Evolutionary conservation across 2,329 filamentous ascomycete species (phyloP).

Genomic region (Tolypocladium guangdongense): DNA sequence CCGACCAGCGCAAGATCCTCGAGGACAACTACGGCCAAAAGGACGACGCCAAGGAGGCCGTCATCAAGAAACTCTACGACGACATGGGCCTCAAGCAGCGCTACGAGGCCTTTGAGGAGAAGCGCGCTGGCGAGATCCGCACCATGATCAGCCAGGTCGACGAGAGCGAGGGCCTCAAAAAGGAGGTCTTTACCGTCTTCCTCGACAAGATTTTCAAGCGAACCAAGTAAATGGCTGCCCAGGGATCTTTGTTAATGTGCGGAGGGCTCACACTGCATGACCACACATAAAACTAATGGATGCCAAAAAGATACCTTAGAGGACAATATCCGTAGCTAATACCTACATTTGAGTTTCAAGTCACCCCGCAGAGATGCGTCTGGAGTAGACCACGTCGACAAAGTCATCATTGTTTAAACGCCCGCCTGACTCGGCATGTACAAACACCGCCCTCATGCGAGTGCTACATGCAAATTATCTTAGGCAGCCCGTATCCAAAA

Average conservation of each 20-base stretch:
- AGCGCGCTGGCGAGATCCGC: constrained; percentile 66
- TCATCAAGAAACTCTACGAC: constrained; percentile 79
- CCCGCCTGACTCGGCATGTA: background rate
- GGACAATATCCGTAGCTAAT: background rate
- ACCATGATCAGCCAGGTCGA: constrained; percentile 69
- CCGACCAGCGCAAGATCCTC: constrained; percentile 78
- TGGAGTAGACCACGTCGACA: background rate
- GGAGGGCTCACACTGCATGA: background rate
- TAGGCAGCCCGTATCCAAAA: background rate
- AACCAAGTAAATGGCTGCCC: constrained; percentile 57
- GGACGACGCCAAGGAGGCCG: constrained; percentile 69
- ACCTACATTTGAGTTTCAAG: background rate
- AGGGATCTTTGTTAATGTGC: background rate
- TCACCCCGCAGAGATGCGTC: background rate
- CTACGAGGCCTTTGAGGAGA: constrained; percentile 86
- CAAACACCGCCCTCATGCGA: background rate
- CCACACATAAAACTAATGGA: background rate
- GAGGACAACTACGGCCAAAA: constrained; percentile 93
- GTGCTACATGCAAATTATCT: background rate
- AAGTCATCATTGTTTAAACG: background rate
- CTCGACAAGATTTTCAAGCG: constrained; percentile 96
- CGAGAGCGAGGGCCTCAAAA: constrained; percentile 81
- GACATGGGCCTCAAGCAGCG: constrained; percentile 74
- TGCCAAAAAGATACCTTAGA: background rate
- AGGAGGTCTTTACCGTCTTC: constrained; percentile 80